Evolutionary conservation across 805 yeast genomes (phyloP).

Genomic region (Vanderwaltozyma verrucispora): DNA sequence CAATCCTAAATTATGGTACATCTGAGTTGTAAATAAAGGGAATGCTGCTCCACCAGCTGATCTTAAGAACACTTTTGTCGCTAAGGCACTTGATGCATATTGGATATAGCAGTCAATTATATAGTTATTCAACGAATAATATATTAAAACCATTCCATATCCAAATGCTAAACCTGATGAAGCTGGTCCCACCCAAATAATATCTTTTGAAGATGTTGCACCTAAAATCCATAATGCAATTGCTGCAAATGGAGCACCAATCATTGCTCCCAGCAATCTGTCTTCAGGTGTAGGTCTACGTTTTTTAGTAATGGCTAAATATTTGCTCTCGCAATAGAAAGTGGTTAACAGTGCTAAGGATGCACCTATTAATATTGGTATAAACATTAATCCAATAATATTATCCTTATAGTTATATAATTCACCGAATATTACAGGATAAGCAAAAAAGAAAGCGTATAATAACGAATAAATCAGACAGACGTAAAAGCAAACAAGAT

Average conservation of each 20-base stretch:
- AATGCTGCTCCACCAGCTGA: conserved; percentile 81
- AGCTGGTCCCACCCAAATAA: conserved; percentile 76
- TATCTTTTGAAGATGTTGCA: conserved; percentile 59
- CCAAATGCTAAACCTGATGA: conserved; percentile 75
- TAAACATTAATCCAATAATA: conserved; percentile 73
- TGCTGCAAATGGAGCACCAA: conserved; percentile 76
- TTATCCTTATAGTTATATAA: conserved; percentile 72
- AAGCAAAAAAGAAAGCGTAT: conserved; percentile 91
- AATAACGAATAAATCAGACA: conserved; percentile 83
- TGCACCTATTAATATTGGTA: conserved; percentile 87
- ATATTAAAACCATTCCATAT: conserved; percentile 64
- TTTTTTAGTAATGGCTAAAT: conserved; percentile 39
- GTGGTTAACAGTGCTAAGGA: conserved; percentile 59
- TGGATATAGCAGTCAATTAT: conserved; percentile 84
- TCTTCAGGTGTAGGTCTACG: conserved; percentile 70
- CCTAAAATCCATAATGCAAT: conserved; percentile 71
- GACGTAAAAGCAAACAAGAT: conserved; percentile 72
- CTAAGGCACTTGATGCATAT: conserved; percentile 70
- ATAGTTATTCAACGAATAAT: conserved; percentile 69
- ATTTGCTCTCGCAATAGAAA: conserved; percentile 55
- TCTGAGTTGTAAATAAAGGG: conserved; percentile 66
- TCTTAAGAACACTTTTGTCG: conserved; percentile 71
- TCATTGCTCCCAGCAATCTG: conserved; percentile 67
- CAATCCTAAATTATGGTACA: conserved; percentile 59
- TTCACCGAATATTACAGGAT: conserved; percentile 75